Percentiles rank a stretch among this genome's conserved stretches.
These are phyloP conservation scores for Fraxinus angustifolia DNA, from an alignment of 305 asterid genomes.

Conservation along the genomic window DNA sequence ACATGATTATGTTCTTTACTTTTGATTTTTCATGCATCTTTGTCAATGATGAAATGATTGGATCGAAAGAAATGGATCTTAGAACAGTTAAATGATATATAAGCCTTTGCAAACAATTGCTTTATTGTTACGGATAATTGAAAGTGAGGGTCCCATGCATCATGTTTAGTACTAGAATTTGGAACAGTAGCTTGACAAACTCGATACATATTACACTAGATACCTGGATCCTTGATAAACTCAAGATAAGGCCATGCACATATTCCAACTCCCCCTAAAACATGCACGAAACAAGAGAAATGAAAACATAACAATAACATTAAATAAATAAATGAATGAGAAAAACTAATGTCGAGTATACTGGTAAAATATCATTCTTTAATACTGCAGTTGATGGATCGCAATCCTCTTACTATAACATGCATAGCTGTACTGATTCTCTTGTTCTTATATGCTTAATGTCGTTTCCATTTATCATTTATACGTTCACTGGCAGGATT, in stretches of 20 bases:
- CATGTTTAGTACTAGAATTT: not conserved
- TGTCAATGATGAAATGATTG: not conserved
- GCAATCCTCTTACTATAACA: not conserved
- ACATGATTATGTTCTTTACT: not conserved
- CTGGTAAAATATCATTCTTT: not conserved
- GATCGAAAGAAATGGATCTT: not conserved
- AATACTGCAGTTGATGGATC: constrained; percentile 15
- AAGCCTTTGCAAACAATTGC: not conserved
- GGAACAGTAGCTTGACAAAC: not conserved
- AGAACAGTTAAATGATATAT: constrained; percentile 3
- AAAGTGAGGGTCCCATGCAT: constrained; percentile 1
- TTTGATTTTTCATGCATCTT: not conserved
- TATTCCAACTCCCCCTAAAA: not conserved
- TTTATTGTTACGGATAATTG: not conserved
- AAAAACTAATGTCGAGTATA: not conserved
- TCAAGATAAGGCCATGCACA: not conserved
- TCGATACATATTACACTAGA: constrained; percentile 8
- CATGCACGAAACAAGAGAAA: not conserved
- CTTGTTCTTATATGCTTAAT: constrained; percentile 7
- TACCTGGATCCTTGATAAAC: not conserved
- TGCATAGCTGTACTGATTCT: constrained; percentile 5
- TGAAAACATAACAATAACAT: not conserved
- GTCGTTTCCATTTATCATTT: constrained; percentile 20
- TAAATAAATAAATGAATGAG: not conserved
- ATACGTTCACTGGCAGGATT: constrained; percentile 42